phyloP scores from a whole-genome alignment of 441 rosid species.

The Aleurites moluccanus region DNA sequence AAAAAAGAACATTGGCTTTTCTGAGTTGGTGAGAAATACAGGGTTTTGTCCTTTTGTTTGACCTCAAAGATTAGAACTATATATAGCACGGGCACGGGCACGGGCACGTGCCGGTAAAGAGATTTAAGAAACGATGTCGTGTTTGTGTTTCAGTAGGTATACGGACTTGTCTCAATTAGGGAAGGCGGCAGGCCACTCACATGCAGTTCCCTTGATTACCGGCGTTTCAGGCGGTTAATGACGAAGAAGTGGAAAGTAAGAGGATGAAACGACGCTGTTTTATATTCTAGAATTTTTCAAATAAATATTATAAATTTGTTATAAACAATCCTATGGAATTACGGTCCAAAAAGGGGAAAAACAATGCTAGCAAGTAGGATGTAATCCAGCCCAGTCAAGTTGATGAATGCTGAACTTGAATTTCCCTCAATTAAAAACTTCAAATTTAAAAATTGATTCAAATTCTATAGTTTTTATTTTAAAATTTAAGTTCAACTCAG shows the following conservation, averaged over 20 bases:
- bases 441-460: no score
- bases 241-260: neutral
- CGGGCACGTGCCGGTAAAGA: neutral
- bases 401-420: no score
- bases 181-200: neutral
- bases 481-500: no score
- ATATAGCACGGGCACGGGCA: neutral
- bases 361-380: no score
- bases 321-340: no score
- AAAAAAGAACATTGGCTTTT: neutral
- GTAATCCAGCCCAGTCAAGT: no score
- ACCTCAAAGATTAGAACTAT: neutral
- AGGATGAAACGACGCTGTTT: constrained; percentile 1
- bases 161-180: neutral
- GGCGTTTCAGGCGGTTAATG: constrained; percentile 8
- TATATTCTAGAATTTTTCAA: neutral
- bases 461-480: no score
- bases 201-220: neutral
- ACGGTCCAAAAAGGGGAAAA: no score
- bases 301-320: no score
- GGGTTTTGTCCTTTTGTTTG: neutral
- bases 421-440: no score
- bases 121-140: neutral
- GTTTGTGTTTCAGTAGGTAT: neutral
- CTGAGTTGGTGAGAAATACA: neutral